These are phyloP conservation scores for Melampsora americana DNA, from an alignment of 1,284 basidiomycete genomes.

Conservation along the genomic window DNA sequence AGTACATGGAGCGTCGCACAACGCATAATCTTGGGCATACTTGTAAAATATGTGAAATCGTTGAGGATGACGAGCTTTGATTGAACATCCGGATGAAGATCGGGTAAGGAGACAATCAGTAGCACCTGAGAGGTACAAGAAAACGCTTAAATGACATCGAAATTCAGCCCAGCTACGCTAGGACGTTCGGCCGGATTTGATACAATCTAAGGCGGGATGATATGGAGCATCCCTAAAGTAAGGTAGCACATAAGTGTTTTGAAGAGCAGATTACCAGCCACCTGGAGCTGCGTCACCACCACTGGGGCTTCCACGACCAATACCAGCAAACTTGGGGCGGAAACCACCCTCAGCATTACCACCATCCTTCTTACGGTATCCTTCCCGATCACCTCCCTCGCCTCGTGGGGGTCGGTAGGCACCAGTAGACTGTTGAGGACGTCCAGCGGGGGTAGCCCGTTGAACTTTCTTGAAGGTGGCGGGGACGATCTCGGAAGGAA, in stretches of 20 bases:
- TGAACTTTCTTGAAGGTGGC: conserved; percentile 80
- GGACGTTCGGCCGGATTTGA: background rate
- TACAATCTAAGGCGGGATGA: background rate
- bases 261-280: conserved; percentile 17
- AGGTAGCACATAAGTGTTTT: background rate
- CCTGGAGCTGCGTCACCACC: conserved; percentile 19
- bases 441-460: conserved; percentile 58
- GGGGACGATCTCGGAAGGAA: conserved; percentile 68
- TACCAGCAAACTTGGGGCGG: conserved; percentile 40
- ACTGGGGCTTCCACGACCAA: conserved; percentile 30
- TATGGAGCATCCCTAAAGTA: background rate
- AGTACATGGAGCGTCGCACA: no score
- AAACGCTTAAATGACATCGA: background rate
- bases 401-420: conserved; percentile 77
- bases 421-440: conserved; percentile 64
- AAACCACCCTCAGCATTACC: conserved; percentile 51
- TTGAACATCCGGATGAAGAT: no score
- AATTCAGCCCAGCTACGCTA: background rate
- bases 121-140: no score
- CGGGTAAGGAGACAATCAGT: no score
- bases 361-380: conserved; percentile 66
- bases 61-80: no score
- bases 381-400: conserved; percentile 69
- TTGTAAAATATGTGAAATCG: no score
- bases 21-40: no score